Percentiles rank a stretch among this genome's conserved stretches.
These are phyloP conservation scores for Tylopilus plumbeoviolaceoides DNA, from an alignment of 768 basidiomycete species.

Conservation along the genomic window DNA sequence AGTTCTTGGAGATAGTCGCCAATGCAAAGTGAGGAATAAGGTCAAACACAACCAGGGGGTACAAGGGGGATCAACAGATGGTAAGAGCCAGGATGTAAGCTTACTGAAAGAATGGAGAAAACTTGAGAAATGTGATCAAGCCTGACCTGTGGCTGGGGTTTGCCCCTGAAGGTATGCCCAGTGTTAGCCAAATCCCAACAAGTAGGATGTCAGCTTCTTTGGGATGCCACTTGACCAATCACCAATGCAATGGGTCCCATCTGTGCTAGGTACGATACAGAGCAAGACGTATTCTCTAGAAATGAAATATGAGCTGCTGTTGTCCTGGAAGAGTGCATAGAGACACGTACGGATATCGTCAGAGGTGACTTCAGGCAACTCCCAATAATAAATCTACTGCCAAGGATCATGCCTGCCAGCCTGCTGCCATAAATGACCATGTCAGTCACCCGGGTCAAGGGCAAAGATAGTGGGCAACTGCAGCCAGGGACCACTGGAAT, in stretches of 20 bases:
- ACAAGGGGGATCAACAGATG: no score
- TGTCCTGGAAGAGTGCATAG: not conserved
- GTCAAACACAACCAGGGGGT: no score
- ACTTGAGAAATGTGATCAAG: slow-evolving; percentile 64
- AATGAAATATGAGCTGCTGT: slow-evolving; percentile 7
- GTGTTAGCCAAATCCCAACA: slow-evolving; percentile 69
- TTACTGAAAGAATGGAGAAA: slow-evolving; percentile 67
- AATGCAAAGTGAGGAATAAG: no score
- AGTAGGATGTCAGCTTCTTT: slow-evolving; percentile 72
- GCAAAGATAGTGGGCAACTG: slow-evolving; percentile 65
- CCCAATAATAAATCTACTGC: slow-evolving; percentile 87
- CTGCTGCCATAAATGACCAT: slow-evolving; percentile 76
- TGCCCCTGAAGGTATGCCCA: slow-evolving; percentile 54
- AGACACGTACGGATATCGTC: slow-evolving; percentile 61
- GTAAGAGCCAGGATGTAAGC: no score
- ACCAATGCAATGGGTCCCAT: slow-evolving; percentile 59
- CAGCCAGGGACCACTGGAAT: slow-evolving; percentile 81
- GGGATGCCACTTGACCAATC: slow-evolving; percentile 89
- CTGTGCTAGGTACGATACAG: slow-evolving; percentile 59
- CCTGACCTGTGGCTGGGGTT: slow-evolving; percentile 64
- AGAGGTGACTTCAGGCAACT: slow-evolving; percentile 74
- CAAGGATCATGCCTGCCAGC: slow-evolving; percentile 81
- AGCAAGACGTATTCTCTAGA: slow-evolving; percentile 62
- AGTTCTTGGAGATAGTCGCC: no score
- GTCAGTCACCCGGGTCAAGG: slow-evolving; percentile 62